Evolutionary conservation across 2,329 filamentous ascomycete genomes (phyloP), one percentile per base, ranked within the genome.

Genomic region (Penicillium sp.): DNA sequence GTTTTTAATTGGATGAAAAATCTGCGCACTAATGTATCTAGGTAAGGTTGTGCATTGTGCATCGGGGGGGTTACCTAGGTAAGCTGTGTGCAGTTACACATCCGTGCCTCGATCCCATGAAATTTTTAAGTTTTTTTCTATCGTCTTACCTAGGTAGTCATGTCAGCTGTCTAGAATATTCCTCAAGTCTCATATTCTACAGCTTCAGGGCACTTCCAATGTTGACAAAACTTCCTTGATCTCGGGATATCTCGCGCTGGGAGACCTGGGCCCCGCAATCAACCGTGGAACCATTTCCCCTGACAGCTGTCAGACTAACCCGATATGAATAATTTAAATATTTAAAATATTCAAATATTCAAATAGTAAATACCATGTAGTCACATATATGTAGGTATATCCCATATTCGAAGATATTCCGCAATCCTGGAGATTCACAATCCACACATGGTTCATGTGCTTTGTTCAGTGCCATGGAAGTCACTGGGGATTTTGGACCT

Each of bases 401-500:
- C 21, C 21, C 9, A 43, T 9, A 27, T 43, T 23, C 21, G 17
- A 15, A 25, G 12, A 17, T 6, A 25, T 25, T 17, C 23, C 6
- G 6, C 21, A 43, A 27, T 43, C 41, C 17, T 8, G 3, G 6
- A 17, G 21, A 3, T 10, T 25, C 7, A 27, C 41, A 43, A 10
- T 43, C 25, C 41, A 42, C 40, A 42, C 13, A 17, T 43, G 21
- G 4, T 43, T 27, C 40, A 23, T 42, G 15, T 37, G 35, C 13
- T 27, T 27, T 23, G 23, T 25, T 43, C 12, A 1, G 13, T 12
- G 9, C 9, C 23, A 56, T 56, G 54, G 19, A 7, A 31, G 41
- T 33, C n/a, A 37, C 54, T 12, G 48, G 54, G 23, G 33, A 51
- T 45, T 56, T 56, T 42, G 56, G 56, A 8, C 38, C 52, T 25